Conservation (phyloP, 2,329 filamentous ascomycete genomes). For the Colletotrichum eleusines region DNA sequence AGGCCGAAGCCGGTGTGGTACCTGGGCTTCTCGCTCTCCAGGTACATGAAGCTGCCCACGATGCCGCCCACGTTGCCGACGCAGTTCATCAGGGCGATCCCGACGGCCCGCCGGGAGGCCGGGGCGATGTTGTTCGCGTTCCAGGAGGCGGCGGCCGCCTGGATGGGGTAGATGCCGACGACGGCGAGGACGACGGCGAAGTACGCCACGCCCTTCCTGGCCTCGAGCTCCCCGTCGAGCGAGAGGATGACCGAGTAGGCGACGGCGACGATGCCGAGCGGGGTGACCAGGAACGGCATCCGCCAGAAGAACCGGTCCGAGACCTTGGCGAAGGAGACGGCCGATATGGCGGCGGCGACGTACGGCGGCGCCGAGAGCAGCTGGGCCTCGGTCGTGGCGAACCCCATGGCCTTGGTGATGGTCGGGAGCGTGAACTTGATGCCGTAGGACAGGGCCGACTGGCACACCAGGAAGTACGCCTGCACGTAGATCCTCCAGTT, state of each 20-base stretch:
- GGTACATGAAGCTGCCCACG: conserved; percentile 48
- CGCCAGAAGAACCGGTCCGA: conserved; percentile 75
- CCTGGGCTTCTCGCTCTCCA: conserved; percentile 55
- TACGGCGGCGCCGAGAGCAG: conserved; percentile 46
- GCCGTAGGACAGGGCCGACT: conserved; percentile 50
- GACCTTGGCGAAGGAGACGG: conserved; percentile 72
- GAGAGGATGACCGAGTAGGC: conserved; percentile 40
- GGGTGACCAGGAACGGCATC: conserved; percentile 57
- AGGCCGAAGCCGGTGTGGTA: conserved; percentile 59
- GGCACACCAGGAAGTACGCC: conserved; percentile 50
- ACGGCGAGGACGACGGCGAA: conserved; percentile 40
- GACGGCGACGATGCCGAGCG: conserved; percentile 37
- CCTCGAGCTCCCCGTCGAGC: conserved; percentile 25
- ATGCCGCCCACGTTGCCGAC: conserved; percentile 49
- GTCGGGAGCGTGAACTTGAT: conserved; percentile 55
- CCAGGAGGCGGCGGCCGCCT: conserved; percentile 40
- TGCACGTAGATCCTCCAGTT: conserved; percentile 53
- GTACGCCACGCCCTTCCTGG: conserved; percentile 34
- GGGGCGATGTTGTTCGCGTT: conserved; percentile 46
- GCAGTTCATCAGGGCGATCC: conserved; percentile 48
- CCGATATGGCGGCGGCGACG: conserved; percentile 56
- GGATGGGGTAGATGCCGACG: conserved; percentile 42
- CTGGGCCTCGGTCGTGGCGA: conserved; percentile 49
- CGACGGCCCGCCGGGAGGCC: conserved; percentile 45
- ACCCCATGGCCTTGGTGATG: conserved; percentile 52